Conservation (phyloP, 257 asterid genomes). For the Lycium ferocissimum region DNA sequence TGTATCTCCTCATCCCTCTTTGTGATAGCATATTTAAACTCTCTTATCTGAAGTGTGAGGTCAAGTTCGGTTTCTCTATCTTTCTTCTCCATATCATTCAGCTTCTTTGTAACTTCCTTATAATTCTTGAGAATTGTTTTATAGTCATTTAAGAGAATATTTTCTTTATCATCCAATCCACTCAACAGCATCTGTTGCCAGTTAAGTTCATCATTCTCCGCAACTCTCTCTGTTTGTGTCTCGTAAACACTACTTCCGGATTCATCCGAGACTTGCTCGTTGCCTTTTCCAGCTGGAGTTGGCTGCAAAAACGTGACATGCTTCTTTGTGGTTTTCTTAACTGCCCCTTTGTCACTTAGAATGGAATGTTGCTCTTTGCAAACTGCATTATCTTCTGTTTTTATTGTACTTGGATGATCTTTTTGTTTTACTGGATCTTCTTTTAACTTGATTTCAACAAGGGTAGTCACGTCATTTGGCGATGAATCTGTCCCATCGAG, state of each 20-base stretch:
- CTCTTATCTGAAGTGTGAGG: slow-evolving; percentile 64
- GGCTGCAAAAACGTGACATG: slow-evolving; percentile 27
- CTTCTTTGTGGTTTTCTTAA: background rate
- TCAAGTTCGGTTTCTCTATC: slow-evolving; percentile 65
- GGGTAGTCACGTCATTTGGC: background rate
- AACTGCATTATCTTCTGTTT: background rate
- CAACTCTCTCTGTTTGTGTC: slow-evolving; percentile 28
- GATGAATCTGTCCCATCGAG: slow-evolving; percentile 40
- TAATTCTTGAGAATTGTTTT: slow-evolving; percentile 68
- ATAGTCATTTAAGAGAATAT: slow-evolving; percentile 70
- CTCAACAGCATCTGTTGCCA: slow-evolving; percentile 79
- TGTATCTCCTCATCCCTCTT: slow-evolving; percentile 80
- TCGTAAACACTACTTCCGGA: slow-evolving; percentile 31
- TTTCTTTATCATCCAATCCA: slow-evolving; percentile 83
- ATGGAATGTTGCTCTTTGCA: background rate
- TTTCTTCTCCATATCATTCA: slow-evolving; percentile 66
- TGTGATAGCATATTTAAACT: slow-evolving; percentile 58
- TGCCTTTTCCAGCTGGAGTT: slow-evolving; percentile 30
- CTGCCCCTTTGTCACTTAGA: background rate
- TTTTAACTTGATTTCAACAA: background rate
- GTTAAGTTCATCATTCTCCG: slow-evolving; percentile 47
- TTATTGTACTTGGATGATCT: background rate
- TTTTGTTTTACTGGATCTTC: too few relatives aligned
- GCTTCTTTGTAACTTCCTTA: slow-evolving; percentile 79
- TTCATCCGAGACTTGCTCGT: slow-evolving; percentile 30